phyloP scores from a whole-genome alignment of 345 rosid species.

The Trapa bicornis region DNA sequence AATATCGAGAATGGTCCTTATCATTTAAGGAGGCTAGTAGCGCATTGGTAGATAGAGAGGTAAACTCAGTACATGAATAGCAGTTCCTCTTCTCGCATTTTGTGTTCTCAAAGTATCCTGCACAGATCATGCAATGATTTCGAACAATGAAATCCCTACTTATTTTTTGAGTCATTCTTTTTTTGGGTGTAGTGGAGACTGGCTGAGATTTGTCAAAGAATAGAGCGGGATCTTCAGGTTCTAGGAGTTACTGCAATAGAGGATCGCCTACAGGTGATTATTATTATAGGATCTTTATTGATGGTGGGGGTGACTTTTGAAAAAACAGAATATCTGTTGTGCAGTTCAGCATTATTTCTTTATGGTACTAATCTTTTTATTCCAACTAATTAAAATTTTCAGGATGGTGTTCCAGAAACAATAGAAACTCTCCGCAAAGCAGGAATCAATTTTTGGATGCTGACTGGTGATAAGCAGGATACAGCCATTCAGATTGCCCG shows the following conservation, averaged over 20 bases:
- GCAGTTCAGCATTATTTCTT: background rate
- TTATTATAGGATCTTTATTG: slow-evolving; percentile 3
- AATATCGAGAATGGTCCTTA: slow-evolving; percentile 76
- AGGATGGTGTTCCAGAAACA: slow-evolving; percentile 99
- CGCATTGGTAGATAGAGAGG: slow-evolving; percentile 94
- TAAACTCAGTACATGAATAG: slow-evolving; percentile 21
- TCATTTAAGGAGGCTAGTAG: slow-evolving; percentile 92
- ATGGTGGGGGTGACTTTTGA: too few relatives aligned
- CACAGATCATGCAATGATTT: background rate
- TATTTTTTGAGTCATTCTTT: slow-evolving; percentile 16
- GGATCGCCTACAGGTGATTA: slow-evolving; percentile 79
- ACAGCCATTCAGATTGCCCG: slow-evolving; percentile 98
- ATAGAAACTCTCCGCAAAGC: slow-evolving; percentile 87
- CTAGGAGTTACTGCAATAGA: slow-evolving; percentile 95
- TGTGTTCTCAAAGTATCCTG: slow-evolving; percentile 6
- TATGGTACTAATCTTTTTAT: background rate
- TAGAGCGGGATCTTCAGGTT: slow-evolving; percentile 77
- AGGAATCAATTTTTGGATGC: slow-evolving; percentile 98
- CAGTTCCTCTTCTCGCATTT: background rate
- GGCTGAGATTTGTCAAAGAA: slow-evolving; percentile 85
- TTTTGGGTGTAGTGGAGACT: slow-evolving; percentile 72
- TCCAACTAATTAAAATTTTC: slow-evolving; percentile 8
- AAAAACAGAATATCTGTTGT: background rate
- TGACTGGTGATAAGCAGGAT: slow-evolving; percentile 93
- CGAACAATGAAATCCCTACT: slow-evolving; percentile 2